These are phyloP conservation scores for Silene conica DNA, from an alignment of 148 eudicot species.

Conservation along the genomic window DNA sequence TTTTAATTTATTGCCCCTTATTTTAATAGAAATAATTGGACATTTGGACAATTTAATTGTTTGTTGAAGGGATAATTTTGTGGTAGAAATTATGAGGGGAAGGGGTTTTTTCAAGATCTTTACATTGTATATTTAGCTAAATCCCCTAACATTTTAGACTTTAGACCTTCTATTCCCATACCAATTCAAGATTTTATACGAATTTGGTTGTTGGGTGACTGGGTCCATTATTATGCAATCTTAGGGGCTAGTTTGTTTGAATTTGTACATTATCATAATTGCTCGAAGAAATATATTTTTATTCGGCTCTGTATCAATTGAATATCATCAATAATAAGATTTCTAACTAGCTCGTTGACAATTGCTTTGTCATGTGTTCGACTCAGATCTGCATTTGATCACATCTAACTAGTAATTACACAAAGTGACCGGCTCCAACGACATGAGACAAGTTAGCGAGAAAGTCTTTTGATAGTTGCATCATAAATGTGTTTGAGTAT, in stretches of 20 bases:
- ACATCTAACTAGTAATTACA: too few relatives aligned
- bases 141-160: background rate
- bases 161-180: background rate
- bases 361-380: too few relatives aligned
- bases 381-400: too few relatives aligned
- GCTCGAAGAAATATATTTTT: too few relatives aligned
- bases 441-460: too few relatives aligned
- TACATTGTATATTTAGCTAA: background rate
- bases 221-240: background rate
- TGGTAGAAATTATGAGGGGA: background rate
- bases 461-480: too few relatives aligned
- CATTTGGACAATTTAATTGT: background rate
- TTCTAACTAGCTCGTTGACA: too few relatives aligned
- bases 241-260: slow-evolving; percentile 2
- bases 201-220: slow-evolving; percentile 14
- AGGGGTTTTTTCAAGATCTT: background rate
- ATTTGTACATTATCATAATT: too few relatives aligned
- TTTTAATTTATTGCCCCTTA: background rate
- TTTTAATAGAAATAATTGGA: slow-evolving; percentile 6
- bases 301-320: too few relatives aligned
- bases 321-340: too few relatives aligned
- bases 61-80: slow-evolving; percentile 1
- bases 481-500: too few relatives aligned
- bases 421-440: too few relatives aligned
- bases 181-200: slow-evolving; percentile 8